phyloP scores from a whole-genome alignment of 1,284 basidiomycete genomes.

The Rhodotorula sp. region DNA sequence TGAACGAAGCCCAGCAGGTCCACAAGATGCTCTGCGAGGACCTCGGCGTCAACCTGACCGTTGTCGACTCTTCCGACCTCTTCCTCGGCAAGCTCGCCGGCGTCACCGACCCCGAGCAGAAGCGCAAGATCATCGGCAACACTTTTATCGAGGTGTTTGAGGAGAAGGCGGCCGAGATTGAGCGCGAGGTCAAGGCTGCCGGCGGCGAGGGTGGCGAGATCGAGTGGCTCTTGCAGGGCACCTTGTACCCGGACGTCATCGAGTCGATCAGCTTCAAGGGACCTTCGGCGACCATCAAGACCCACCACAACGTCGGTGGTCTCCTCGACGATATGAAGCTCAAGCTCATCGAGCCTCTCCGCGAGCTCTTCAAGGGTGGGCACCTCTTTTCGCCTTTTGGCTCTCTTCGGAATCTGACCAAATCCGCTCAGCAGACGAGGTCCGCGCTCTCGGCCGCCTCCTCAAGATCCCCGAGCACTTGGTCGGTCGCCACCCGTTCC shows the following conservation, averaged over 20 bases:
- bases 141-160: conserved; percentile 99
- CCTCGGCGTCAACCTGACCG: conserved; percentile 93
- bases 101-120: conserved; percentile 93
- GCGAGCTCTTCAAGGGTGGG: conserved; percentile 96
- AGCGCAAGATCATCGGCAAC: conserved; percentile 98
- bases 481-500: conserved; percentile 98
- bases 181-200: conserved; percentile 66
- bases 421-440: conserved; percentile 68
- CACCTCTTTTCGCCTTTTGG: not conserved
- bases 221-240: conserved; percentile 97
- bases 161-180: conserved; percentile 84
- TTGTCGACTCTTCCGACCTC: conserved; percentile 90
- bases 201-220: conserved; percentile 68
- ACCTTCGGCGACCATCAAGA: conserved; percentile 98
- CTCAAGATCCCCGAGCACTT: conserved; percentile 88
- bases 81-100: conserved; percentile 88
- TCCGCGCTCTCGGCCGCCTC: conserved; percentile 85
- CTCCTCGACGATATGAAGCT: conserved; percentile 97
- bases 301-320: conserved; percentile 98
- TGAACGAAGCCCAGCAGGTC: conserved; percentile 91
- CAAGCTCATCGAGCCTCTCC: conserved; percentile 95
- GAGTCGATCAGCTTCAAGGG: conserved; percentile 99
- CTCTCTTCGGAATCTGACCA: not conserved
- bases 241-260: conserved; percentile 98
- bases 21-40: conserved; percentile 89